phyloP scores from a whole-genome alignment of 306 rosid genomes.

The Gynostemma pentaphyllum region DNA sequence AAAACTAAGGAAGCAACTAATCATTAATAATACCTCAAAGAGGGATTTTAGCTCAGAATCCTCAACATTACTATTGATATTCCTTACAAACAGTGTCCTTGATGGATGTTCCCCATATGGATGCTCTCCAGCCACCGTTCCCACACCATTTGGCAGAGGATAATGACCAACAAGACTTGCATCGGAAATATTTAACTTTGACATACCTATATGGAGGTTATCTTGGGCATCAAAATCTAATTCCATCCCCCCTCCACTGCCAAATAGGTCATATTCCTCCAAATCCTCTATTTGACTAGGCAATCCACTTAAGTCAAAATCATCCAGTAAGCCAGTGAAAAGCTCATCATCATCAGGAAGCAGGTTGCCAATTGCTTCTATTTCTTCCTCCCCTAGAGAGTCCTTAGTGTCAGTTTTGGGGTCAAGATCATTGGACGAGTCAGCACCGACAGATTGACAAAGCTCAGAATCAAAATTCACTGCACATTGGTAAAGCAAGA shows the following conservation, averaged over 20 bases:
- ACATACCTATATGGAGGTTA: constrained; percentile 36
- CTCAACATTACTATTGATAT: constrained; percentile 82
- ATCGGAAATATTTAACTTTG: constrained; percentile 51
- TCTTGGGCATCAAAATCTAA: constrained; percentile 75
- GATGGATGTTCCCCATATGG: constrained; percentile 97
- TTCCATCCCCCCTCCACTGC: constrained; percentile 83
- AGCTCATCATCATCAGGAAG: constrained; percentile 90
- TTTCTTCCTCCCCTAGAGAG: constrained; percentile 43
- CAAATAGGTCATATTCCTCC: constrained; percentile 80
- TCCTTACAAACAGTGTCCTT: constrained; percentile 83
- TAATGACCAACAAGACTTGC: constrained; percentile 45
- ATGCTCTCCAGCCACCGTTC: constrained; percentile 89
- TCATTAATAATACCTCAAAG: constrained; percentile 36
- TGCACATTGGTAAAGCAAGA: constrained; percentile 25
- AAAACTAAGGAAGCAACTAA: constrained; percentile 1
- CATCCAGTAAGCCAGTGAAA: constrained; percentile 74
- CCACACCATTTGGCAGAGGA: constrained; percentile 64
- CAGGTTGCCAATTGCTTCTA: constrained; percentile 35
- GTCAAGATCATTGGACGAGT: constrained; percentile 31
- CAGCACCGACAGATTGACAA: constrained; percentile 37
- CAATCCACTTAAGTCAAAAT: constrained; percentile 73
- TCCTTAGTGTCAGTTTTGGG: constrained; percentile 32
- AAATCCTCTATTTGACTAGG: constrained; percentile 84
- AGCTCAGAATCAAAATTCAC: constrained; percentile 48
- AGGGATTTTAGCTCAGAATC: constrained; percentile 56